Evolutionary conservation across 2,329 filamentous ascomycete species (phyloP), one percentile per base, ranked within the genome.

Genomic region (Ascochyta koolunga): DNA sequence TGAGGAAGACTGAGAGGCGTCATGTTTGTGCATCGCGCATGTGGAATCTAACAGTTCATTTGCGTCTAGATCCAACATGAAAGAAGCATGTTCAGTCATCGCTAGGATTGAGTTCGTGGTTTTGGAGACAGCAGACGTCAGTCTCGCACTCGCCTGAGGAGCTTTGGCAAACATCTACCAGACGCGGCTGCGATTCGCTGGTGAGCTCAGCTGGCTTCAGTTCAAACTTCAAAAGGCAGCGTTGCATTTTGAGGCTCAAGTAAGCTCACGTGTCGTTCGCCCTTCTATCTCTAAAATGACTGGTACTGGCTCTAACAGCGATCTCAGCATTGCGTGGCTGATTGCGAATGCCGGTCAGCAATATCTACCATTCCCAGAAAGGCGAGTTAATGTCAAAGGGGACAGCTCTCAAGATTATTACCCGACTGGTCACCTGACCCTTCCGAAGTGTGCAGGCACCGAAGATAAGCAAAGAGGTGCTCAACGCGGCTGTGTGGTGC

Each of bases 261-360:
- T 13, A 10, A 5, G 27, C 27, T 29, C 27, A 29, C 4, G 11
- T 11, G 4, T 29, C 27, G 27, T 3, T 21, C 10, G 13, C 36
- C 29, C 21, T 15, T 10, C n/a, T 35, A 2, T 21, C 15, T 8
- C 2, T 24, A 35, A n/a, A 22, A 49, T 49, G 29, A n/a, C 37
- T 6, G 11, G 13, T 8, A 69, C 45, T 24, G 62, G 64, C 59
- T 73, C 62, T 11, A 66, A 67, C 22, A 69, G 59, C 56, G 59
- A 69, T 6, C 64, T 64, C 39, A 71, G 50, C 13, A 69, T 70
- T 31, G 39, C 21, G 16, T 40, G 39, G 35, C 22, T 54, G 33
- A n/a, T 49, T 9, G 13, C 39, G 11, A 49, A 40, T 21, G 40
- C 39, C 11, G 39, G 50, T 49, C 13, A 25, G 31, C 43, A 32